Base-by-base conservation (phyloP, 1,284 basidiomycete species). In the Ceratobasidium sp. region DNA sequence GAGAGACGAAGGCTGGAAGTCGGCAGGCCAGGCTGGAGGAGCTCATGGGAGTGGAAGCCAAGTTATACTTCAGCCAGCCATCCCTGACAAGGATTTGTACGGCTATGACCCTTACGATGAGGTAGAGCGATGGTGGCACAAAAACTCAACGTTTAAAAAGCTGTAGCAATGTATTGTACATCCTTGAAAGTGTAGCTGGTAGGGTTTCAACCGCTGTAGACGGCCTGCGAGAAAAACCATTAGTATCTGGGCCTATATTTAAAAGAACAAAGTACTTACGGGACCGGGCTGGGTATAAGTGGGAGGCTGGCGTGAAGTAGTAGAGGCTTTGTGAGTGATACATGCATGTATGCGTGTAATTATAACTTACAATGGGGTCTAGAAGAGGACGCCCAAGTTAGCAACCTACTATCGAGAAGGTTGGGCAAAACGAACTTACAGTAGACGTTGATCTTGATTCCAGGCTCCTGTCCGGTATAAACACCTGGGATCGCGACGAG, bases 361-460 rank as follows among this genome's bases (percentile, higher is more conserved):
- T 42, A 7, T 9, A 12, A 69, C 76, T 69, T 58, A 77, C 76
- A 15, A 77, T 61, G 12, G 76, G 76, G 44, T 60, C 76, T 77
- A 56, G 26, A 28, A 23, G 26, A 33, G 46, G 12, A 12, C 12
- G 42, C 3, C 9, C 28, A 26, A 58, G 51, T 69, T 39, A 56
- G 39, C 18, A n/a, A n/a, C 18, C 13, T 42, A 67, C n/a, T 15
- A 18, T 20, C 6, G 18, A 28, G 20, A 51, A 12, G 42, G 23
- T 23, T n/a, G 13, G 13, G n/a, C n/a, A 12, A 44, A 64, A 64
- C 7, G 15, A 12, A 69, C 76, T 69, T 23, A 77, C 76, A 77
- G 26, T 77, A 77, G 40, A 77, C 46, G 44, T 77, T 86, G 82
- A 86, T 83, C 77, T 87, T 81, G 80, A 87, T 84, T 83, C 80